Conservation (phyloP, 352 stramenopile genomes). For the Globisporangium nunn region DNA sequence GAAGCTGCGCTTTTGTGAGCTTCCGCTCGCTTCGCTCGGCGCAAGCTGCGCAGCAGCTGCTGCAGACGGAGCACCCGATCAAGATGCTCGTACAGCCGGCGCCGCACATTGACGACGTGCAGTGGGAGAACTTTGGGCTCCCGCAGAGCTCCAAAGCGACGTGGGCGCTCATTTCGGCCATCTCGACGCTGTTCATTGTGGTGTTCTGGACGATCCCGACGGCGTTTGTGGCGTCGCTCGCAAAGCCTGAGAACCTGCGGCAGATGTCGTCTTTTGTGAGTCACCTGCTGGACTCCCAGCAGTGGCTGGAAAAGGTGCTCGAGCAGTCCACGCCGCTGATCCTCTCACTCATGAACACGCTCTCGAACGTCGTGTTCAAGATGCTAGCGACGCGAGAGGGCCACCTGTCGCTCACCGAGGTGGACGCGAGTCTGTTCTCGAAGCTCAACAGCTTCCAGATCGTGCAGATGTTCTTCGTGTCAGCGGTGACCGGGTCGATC, state of each 20-base stretch:
- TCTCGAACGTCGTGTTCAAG: conserved; percentile 64
- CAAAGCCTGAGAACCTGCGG: conserved; percentile 54
- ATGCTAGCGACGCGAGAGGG: conserved; percentile 55
- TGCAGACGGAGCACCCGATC: conserved; percentile 61
- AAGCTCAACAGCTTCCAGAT: conserved; percentile 77
- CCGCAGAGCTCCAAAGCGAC: conserved; percentile 50
- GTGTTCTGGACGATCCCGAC: conserved; percentile 79
- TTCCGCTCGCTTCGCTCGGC: conserved; percentile 59
- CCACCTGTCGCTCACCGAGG: conserved; percentile 55
- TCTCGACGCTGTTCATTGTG: conserved; percentile 48
- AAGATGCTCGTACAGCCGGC: conserved; percentile 53
- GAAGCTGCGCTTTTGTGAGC: conserved; percentile 59
- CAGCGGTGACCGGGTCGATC: conserved; percentile 55
- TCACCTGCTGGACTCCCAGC: conserved; percentile 31
- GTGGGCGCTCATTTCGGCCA: conserved; percentile 50
- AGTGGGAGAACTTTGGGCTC: conserved; percentile 77
- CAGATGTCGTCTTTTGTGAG: conserved; percentile 44
- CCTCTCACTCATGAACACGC: conserved; percentile 59
- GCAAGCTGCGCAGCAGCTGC: conserved; percentile 60
- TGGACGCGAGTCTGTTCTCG: conserved; percentile 62
- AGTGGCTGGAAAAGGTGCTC: conserved; percentile 42
- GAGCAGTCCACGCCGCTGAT: conserved; percentile 62
- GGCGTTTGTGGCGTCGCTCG: conserved; percentile 68
- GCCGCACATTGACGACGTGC: conserved; percentile 57
- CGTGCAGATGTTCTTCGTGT: conserved; percentile 82